Evolutionary conservation across 2,329 filamentous ascomycete species (phyloP), one percentile per base, ranked within the genome.

Genomic region (Fusarium staphyleae): DNA sequence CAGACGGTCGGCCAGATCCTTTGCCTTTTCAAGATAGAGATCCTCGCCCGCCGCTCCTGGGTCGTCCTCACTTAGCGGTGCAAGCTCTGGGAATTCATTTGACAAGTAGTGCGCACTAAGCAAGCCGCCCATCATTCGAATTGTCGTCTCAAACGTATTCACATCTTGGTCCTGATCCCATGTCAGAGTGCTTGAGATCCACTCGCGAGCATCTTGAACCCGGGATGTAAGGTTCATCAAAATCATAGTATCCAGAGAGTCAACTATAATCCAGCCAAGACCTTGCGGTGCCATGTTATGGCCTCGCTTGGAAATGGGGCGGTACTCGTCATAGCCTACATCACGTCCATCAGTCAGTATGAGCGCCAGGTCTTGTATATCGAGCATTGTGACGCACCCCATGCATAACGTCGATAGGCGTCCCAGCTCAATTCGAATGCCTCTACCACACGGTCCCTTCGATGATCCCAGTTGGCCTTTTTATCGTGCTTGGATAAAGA

Each of bases 181-280:
- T 10, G 87, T 87, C 58, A 98, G 75, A 7, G 87, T 87, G 4
- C 86, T 87, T 2, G 90, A 82, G 40, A 99, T 86, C 95, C 95
- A 99, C 69, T 96, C 85, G 49, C 93, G 83, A 22, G 95, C 93
- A 68, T 96, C 87, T 30, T 87, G 82, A 32, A 99, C 82, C 57
- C 93, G 87, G 26, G 86, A 89, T 12, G 93, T 98, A 61, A 96
- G 81, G 72, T 98, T 98, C 95, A 99, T 99, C 56, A 99, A 80
- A 78, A 99, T 99, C 81, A 98, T 84, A 1, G 95, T 99, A 74
- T 99, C 95, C 59, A 99, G 79, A 11, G 93, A 87, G 76, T 99
- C 95, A 51, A 99, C 88, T 57, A 99, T 97, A 68, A 98, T 98
- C 95, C 96, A 99, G 24, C 95, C 95, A 75, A 99, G 82, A 19